Percentiles rank a stretch among this genome's conserved stretches.
Evolutionary conservation across 768 basidiomycete genomes (phyloP).

Genomic region (Tricholoma hemisulphureum): DNA sequence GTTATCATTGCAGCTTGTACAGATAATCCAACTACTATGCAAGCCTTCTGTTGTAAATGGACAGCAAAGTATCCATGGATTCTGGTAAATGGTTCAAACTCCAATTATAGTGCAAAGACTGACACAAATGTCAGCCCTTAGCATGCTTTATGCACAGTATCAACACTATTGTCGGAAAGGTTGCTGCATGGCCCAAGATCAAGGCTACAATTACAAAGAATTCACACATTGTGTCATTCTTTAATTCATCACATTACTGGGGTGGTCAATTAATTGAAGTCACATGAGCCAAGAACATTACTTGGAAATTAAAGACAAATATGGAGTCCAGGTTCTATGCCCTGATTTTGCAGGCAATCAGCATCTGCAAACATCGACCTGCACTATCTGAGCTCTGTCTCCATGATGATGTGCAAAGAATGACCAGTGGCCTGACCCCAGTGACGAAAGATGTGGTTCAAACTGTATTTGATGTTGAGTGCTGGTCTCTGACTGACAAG

Average conservation of each 20-base stretch:
- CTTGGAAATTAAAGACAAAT: slow-evolving; percentile 21
- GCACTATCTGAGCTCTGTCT: slow-evolving; percentile 6
- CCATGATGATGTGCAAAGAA: slow-evolving; percentile 8
- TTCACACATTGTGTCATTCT: slow-evolving; percentile 27
- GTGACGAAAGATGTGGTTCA: slow-evolving; percentile 21
- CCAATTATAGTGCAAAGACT: not conserved
- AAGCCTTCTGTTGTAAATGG: slow-evolving; percentile 14
- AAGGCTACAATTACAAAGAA: slow-evolving; percentile 20
- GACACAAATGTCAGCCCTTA: slow-evolving; percentile 16
- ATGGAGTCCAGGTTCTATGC: slow-evolving; percentile 26
- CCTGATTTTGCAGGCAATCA: slow-evolving; percentile 21
- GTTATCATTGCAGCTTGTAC: slow-evolving; percentile 26
- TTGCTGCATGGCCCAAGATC: slow-evolving; percentile 20
- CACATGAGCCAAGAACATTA: slow-evolving; percentile 14
- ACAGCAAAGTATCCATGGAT: too few species aligned
- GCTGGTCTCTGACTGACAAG: slow-evolving; percentile 26
- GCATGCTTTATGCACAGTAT: slow-evolving; percentile 30
- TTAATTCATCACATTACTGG: slow-evolving; percentile 34
- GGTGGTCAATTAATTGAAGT: slow-evolving; percentile 27
- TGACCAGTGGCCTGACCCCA: slow-evolving; percentile 16
- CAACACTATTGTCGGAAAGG: slow-evolving; percentile 30
- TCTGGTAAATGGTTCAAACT: too few species aligned
- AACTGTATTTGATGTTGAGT: slow-evolving; percentile 19
- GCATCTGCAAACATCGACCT: slow-evolving; percentile 13
- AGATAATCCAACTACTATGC: slow-evolving; percentile 34